A percentile compares a stretch with the other conserved stretches of the same genome.
These are phyloP conservation scores for Trypanosoma theileri DNA, from an alignment of 208 protist genomes.

Conservation along the genomic window DNA sequence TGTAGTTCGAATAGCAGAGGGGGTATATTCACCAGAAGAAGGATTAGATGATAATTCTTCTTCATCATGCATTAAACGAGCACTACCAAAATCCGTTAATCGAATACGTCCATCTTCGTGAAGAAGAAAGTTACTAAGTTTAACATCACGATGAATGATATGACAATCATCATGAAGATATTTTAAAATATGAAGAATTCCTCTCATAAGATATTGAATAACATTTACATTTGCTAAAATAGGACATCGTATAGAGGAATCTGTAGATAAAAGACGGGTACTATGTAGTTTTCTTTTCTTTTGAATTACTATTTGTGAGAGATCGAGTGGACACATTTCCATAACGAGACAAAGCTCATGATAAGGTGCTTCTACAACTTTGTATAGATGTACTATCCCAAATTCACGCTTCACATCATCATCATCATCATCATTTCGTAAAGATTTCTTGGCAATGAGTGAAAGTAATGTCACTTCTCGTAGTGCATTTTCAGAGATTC, in stretches of 20 bases:
- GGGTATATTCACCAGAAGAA: slow-evolving; percentile 45
- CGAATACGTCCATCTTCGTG: slow-evolving; percentile 58
- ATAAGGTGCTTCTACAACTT: slow-evolving; percentile 78
- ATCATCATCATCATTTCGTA: not conserved
- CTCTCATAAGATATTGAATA: slow-evolving; percentile 74
- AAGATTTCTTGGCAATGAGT: slow-evolving; percentile 2
- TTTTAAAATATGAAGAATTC: slow-evolving; percentile 55
- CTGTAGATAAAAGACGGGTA: not conserved
- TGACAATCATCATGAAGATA: slow-evolving; percentile 75
- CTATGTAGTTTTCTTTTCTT: not conserved
- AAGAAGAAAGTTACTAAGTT: slow-evolving; percentile 87
- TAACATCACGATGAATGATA: slow-evolving; percentile 89
- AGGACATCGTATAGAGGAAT: slow-evolving; percentile 19
- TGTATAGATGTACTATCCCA: slow-evolving; percentile 46
- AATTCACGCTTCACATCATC: slow-evolving; percentile 1
- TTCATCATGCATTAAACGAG: slow-evolving; percentile 46
- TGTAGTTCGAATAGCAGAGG: slow-evolving; percentile 77
- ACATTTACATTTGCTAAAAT: slow-evolving; percentile 41
- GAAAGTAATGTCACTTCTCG: slow-evolving; percentile 74
- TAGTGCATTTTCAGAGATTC: slow-evolving; percentile 66
- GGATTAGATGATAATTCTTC: slow-evolving; percentile 2
- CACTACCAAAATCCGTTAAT: slow-evolving; percentile 88
- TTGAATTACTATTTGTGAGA: slow-evolving; percentile 47
- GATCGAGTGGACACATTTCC: slow-evolving; percentile 64
- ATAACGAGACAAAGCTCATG: slow-evolving; percentile 81